Percentiles rank a stretch among this genome's conserved stretches.
Evolutionary conservation across 2,329 filamentous ascomycete genomes (phyloP).

Genomic region (Sclerotinia sclerotiorum): DNA sequence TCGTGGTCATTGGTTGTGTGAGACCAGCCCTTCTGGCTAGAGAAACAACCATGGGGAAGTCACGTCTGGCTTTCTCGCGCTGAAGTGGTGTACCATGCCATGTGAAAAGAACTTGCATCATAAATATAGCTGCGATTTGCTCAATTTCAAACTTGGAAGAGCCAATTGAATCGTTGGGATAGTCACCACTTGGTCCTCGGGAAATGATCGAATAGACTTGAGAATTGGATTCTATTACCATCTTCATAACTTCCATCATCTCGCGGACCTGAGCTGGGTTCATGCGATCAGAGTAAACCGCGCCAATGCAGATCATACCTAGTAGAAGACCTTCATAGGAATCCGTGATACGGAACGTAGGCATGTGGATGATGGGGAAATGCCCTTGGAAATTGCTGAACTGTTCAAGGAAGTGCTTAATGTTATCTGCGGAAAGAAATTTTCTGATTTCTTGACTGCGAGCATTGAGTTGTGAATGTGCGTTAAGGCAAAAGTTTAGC

Average conservation of each 20-base stretch:
- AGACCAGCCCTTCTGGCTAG: slow-evolving; percentile 59
- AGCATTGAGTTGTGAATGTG: slow-evolving; percentile 56
- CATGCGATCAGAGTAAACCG: slow-evolving; percentile 69
- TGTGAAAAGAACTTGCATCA: slow-evolving; percentile 61
- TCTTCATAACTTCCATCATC: slow-evolving; percentile 64
- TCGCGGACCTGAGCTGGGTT: slow-evolving; percentile 61
- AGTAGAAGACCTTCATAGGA: slow-evolving; percentile 67
- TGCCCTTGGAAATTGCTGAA: slow-evolving; percentile 73
- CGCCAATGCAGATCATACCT: slow-evolving; percentile 70
- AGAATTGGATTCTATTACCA: slow-evolving; percentile 58
- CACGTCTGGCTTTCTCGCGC: slow-evolving; percentile 60
- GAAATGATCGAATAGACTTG: slow-evolving; percentile 50
- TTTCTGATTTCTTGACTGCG: slow-evolving; percentile 51
- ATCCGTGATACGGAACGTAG: slow-evolving; percentile 66
- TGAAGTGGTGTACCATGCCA: slow-evolving; percentile 71
- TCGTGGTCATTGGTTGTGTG: slow-evolving; percentile 52
- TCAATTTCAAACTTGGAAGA: slow-evolving; percentile 53
- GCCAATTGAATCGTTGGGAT: slow-evolving; percentile 43
- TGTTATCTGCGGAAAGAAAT: slow-evolving; percentile 65
- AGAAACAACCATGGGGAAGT: slow-evolving; percentile 56
- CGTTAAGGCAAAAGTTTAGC: slow-evolving; percentile 56
- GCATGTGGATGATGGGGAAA: slow-evolving; percentile 70
- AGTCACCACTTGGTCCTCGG: slow-evolving; percentile 43
- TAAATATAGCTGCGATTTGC: slow-evolving; percentile 65
- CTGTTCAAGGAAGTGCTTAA: slow-evolving; percentile 68